Evolutionary conservation across 1,139 yeast genomes (phyloP).

Genomic region (Candida glucosophila): DNA sequence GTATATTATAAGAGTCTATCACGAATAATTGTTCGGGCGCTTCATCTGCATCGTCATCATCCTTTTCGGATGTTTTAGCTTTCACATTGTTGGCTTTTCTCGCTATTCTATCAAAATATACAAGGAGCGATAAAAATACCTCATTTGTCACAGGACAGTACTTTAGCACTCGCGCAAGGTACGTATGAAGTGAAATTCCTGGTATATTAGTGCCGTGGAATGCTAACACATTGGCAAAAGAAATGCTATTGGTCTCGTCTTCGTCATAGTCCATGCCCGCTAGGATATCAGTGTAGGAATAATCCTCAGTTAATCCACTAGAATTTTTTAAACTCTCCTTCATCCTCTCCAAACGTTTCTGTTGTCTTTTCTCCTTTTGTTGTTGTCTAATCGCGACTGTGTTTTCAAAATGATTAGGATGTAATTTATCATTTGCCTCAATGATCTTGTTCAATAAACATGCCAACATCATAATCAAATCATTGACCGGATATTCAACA

Average conservation of each 20-base stretch:
- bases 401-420: slow-evolving; percentile 60
- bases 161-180: slow-evolving; percentile 79
- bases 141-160: slow-evolving; percentile 98
- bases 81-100: slow-evolving; percentile 64
- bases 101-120: slow-evolving; percentile 91
- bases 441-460: slow-evolving; percentile 78
- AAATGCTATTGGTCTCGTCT: slow-evolving; percentile 43
- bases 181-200: slow-evolving; percentile 84
- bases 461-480: slow-evolving; percentile 74
- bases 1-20: slow-evolving; percentile 94
- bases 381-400: slow-evolving; percentile 40
- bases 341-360: slow-evolving; percentile 15
- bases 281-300: slow-evolving; percentile 11
- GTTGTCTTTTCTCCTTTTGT: slow-evolving; percentile 28
- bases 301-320: slow-evolving; percentile 3
- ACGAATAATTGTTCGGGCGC: slow-evolving; percentile 67
- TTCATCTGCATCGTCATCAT: slow-evolving; percentile 8
- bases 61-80: slow-evolving; percentile 7
- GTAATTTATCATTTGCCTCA: slow-evolving; percentile 83
- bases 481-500: slow-evolving; percentile 76
- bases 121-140: slow-evolving; percentile 80
- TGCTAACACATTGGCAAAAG: slow-evolving; percentile 71
- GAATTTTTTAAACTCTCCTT: slow-evolving; percentile 4
- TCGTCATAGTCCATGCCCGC: slow-evolving; percentile 31
- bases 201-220: slow-evolving; percentile 96